Percentiles rank a stretch among this genome's conserved stretches.
Evolutionary conservation across 352 stramenopile species (phyloP).

Genomic region (Thalassiosira hispida): DNA sequence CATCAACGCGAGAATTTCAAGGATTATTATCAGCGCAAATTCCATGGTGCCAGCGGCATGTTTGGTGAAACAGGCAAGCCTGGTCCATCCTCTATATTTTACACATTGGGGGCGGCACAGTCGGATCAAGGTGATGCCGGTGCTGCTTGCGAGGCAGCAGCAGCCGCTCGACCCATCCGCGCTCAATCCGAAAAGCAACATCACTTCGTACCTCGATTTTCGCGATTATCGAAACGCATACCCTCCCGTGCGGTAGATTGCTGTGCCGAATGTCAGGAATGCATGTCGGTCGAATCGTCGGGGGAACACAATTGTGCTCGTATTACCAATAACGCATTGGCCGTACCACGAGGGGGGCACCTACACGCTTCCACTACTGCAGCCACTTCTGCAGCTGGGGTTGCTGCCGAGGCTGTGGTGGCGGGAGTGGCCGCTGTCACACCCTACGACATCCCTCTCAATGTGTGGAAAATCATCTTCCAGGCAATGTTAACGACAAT

Average conservation of each 20-base stretch:
- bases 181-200: conserved; percentile 32
- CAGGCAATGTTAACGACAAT: conserved; percentile 86
- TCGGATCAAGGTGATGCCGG: not conserved
- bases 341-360: conserved; percentile 37
- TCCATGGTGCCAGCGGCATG: conserved; percentile 14
- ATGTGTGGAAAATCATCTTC: conserved; percentile 85
- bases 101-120: not conserved
- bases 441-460: conserved; percentile 76
- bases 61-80: conserved; percentile 15
- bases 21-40: conserved; percentile 37
- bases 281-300: conserved; percentile 36
- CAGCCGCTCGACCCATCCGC: not conserved
- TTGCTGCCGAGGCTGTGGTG: conserved; percentile 19
- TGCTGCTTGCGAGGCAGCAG: not conserved
- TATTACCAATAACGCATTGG: conserved; percentile 7
- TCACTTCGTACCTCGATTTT: conserved; percentile 41
- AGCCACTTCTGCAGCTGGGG: not conserved
- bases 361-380: not conserved
- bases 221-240: conserved; percentile 31
- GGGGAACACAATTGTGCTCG: conserved; percentile 19
- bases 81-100: not conserved
- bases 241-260: conserved; percentile 39
- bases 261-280: conserved; percentile 46
- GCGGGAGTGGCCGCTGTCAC: not conserved
- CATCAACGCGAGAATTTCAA: conserved; percentile 45